A percentile compares a stretch with the other conserved stretches of the same genome.
Evolutionary conservation across 2,329 filamentous ascomycete species (phyloP).

Genomic region (Trichoderma brevicompactum): DNA sequence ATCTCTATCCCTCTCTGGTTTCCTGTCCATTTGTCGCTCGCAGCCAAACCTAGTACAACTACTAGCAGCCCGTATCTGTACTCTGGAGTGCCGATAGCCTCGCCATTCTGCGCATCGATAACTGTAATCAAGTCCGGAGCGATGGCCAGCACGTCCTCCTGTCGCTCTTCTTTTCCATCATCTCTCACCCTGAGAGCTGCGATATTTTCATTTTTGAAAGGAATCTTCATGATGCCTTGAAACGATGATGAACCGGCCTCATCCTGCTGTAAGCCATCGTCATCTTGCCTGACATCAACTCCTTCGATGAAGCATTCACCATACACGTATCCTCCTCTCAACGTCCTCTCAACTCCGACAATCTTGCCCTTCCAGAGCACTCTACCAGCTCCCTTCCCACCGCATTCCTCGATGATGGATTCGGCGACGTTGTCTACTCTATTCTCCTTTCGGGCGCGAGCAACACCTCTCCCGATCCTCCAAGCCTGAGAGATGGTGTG

Average conservation of each 20-base stretch:
- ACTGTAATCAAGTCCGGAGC: slow-evolving; percentile 62
- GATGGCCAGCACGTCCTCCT: slow-evolving; percentile 53
- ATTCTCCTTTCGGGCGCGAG: slow-evolving; percentile 53
- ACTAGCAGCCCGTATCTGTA: slow-evolving; percentile 59
- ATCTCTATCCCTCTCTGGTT: slow-evolving; percentile 53
- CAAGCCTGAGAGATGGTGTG: slow-evolving; percentile 59
- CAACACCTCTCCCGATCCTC: slow-evolving; percentile 65
- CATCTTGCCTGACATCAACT: slow-evolving; percentile 45
- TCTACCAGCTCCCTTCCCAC: slow-evolving; percentile 56
- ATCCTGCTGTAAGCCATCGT: slow-evolving; percentile 23
- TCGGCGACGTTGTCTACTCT: slow-evolving; percentile 59
- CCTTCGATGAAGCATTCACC: slow-evolving; percentile 62
- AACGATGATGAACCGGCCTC: slow-evolving; percentile 35
- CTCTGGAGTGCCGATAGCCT: slow-evolving; percentile 61
- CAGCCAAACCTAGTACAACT: slow-evolving; percentile 52
- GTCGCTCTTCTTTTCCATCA: slow-evolving; percentile 43
- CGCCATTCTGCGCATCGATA: slow-evolving; percentile 60
- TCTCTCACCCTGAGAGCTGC: slow-evolving; percentile 52
- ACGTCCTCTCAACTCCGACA: slow-evolving; percentile 59
- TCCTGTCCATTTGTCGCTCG: slow-evolving; percentile 51
- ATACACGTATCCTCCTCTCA: slow-evolving; percentile 62
- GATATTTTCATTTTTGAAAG: slow-evolving; percentile 77
- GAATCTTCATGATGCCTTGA: slow-evolving; percentile 61
- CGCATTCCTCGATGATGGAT: slow-evolving; percentile 61
- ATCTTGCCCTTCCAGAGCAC: slow-evolving; percentile 69